A percentile compares a stretch with the other conserved stretches of the same genome.
These are phyloP conservation scores for Colletotrichum sp. DNA, from an alignment of 2,329 filamentous ascomycete species.

Conservation along the genomic window DNA sequence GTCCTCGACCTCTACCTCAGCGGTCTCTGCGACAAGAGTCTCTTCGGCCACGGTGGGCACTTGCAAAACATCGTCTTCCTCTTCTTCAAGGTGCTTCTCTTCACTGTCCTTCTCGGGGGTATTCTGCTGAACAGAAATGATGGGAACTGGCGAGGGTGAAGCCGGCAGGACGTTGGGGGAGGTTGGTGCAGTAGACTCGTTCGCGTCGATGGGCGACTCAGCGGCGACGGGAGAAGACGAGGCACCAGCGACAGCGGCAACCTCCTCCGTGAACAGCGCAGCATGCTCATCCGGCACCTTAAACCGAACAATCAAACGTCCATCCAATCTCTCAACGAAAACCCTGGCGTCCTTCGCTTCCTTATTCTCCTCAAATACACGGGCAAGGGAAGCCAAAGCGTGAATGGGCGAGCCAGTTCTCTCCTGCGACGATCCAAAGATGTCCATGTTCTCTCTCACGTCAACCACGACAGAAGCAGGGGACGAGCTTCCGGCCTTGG, in stretches of 20 bases:
- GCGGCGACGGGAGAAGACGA: neutral
- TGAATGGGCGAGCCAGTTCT: neutral
- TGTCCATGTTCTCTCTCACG: conserved; percentile 14
- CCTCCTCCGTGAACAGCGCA: neutral
- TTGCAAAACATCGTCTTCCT: neutral
- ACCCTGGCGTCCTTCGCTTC: neutral
- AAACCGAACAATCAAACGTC: conserved; percentile 17
- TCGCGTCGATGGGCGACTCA: neutral
- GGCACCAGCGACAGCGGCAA: neutral
- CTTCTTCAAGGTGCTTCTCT: neutral
- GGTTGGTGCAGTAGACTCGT: neutral
- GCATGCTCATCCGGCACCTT: conserved; percentile 13
- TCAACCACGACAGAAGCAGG: conserved; percentile 8
- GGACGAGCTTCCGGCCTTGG: neutral
- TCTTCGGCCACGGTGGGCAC: neutral
- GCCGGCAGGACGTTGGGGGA: neutral
- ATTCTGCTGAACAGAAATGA: too few relatives aligned
- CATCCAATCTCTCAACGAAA: neutral
- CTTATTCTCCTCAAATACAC: neutral
- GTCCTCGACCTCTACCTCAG: neutral
- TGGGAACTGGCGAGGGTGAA: neutral
- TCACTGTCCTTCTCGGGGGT: neutral
- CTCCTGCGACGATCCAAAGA: conserved; percentile 14
- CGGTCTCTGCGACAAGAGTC: neutral
- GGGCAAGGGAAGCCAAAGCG: neutral